A percentile compares a stretch with the other conserved stretches of the same genome.
These are phyloP conservation scores for Ophidiomyces ophidiicola DNA, from an alignment of 2,329 filamentous ascomycete genomes.

Conservation along the genomic window DNA sequence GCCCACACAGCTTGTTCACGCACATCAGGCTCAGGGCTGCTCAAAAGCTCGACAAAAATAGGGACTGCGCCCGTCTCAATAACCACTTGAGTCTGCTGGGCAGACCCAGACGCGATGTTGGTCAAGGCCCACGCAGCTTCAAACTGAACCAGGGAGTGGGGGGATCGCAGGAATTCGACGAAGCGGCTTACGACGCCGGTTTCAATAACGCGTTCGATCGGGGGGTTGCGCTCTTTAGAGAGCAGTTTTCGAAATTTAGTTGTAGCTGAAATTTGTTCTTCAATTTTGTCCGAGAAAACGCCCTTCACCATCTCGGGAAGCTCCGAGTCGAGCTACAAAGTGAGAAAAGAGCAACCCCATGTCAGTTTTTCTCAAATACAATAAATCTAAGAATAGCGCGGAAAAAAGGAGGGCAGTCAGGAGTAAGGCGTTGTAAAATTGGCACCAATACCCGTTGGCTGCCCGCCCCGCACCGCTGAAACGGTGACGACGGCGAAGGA, in stretches of 20 bases:
- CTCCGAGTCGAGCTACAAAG: slow-evolving; percentile 78
- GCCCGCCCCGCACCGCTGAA: slow-evolving; percentile 2
- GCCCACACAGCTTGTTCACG: slow-evolving; percentile 98
- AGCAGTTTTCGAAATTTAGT: slow-evolving; percentile 97
- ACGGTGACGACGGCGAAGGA: slow-evolving; percentile 1
- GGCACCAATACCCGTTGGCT: no score
- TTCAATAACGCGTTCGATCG: slow-evolving; percentile 98
- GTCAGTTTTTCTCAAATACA: slow-evolving; percentile 1
- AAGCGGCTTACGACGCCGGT: slow-evolving; percentile 95
- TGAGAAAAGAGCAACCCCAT: not conserved
- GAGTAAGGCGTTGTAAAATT: no score
- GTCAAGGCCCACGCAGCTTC: slow-evolving; percentile 98
- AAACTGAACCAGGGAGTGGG: slow-evolving; percentile 95
- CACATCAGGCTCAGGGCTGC: slow-evolving; percentile 92
- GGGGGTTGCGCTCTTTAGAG: slow-evolving; percentile 96
- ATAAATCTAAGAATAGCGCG: not conserved
- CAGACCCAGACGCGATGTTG: slow-evolving; percentile 97
- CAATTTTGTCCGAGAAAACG: slow-evolving; percentile 97
- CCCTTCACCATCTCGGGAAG: slow-evolving; percentile 96
- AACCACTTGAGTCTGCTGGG: slow-evolving; percentile 94
- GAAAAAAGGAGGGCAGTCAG: no score
- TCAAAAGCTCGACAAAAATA: slow-evolving; percentile 93
- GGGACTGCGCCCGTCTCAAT: slow-evolving; percentile 96
- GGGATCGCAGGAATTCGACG: slow-evolving; percentile 94
- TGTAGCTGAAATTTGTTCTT: slow-evolving; percentile 90